Evolutionary conservation across 768 basidiomycete genomes (phyloP).

Genomic region (Clavaria fumosa): DNA sequence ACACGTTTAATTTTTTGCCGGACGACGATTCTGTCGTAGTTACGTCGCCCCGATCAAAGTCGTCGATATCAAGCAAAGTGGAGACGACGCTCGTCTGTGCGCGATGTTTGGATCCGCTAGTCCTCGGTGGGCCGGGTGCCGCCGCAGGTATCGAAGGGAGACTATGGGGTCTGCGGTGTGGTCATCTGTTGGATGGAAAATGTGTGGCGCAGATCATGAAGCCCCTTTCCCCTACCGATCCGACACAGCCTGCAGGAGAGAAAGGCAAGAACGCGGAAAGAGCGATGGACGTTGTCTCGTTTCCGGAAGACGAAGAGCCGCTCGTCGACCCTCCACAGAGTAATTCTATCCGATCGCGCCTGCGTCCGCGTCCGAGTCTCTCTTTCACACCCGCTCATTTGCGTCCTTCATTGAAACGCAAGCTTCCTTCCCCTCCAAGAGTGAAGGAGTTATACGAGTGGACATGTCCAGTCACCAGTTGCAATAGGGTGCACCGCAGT

Average conservation of each 20-base stretch:
- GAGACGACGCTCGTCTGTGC: constrained; percentile 46
- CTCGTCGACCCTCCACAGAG: too few relatives aligned
- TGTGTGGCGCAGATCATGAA: constrained; percentile 46
- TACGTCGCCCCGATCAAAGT: too few relatives aligned
- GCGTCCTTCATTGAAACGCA: neutral
- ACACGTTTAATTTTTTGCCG: neutral
- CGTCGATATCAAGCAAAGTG: constrained; percentile 4
- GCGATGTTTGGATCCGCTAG: constrained; percentile 46
- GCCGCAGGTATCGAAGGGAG: constrained; percentile 31
- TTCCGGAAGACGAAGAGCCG: neutral
- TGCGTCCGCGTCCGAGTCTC: neutral
- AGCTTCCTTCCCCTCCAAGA: neutral
- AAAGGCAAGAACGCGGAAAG: constrained; percentile 30
- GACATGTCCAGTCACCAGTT: constrained; percentile 48
- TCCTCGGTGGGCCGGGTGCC: too few relatives aligned
- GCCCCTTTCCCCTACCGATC: constrained; percentile 17
- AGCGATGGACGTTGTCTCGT: constrained; percentile 8
- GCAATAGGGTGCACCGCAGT: constrained; percentile 38
- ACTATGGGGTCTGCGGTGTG: constrained; percentile 62
- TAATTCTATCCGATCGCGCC: neutral
- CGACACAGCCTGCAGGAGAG: too few relatives aligned
- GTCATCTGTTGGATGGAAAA: constrained; percentile 67
- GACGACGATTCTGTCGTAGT: too few relatives aligned
- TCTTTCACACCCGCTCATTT: neutral
- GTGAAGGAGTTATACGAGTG: constrained; percentile 30